These are phyloP conservation scores for Helotiales sp. DNA, from an alignment of 2,329 filamentous ascomycete genomes.

Conservation along the genomic window DNA sequence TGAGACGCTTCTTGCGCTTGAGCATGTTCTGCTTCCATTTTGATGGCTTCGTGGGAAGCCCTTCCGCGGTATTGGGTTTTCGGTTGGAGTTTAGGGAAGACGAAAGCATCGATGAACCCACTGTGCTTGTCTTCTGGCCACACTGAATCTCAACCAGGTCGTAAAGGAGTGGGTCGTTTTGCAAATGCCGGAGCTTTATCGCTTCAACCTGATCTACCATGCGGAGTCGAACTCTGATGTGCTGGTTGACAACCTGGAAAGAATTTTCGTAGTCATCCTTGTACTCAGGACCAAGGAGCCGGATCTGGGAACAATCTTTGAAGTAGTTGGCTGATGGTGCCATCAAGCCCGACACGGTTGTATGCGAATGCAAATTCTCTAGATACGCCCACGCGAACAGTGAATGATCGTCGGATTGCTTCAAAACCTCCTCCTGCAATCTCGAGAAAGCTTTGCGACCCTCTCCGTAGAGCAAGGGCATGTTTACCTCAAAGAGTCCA, in stretches of 20 bases:
- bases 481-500: conserved; percentile 44
- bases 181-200: neutral
- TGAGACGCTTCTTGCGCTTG: too few species aligned
- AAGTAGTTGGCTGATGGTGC: neutral
- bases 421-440: conserved; percentile 38
- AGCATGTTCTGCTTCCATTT: neutral
- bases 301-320: neutral
- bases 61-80: too few species aligned
- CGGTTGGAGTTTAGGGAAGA: neutral
- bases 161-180: neutral
- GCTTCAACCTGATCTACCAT: neutral
- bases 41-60: too few species aligned
- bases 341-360: neutral
- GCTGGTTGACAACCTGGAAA: neutral
- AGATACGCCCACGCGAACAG: neutral
- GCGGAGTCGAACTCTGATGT: neutral
- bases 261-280: neutral
- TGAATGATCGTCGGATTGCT: neutral
- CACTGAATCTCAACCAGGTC: neutral
- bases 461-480: conserved; percentile 44
- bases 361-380: neutral
- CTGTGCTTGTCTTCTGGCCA: neutral
- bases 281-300: neutral
- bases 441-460: conserved; percentile 34
- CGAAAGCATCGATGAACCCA: neutral